Conservation (phyloP, 495 filamentous ascomycete species). For the Penicillium tannophilum region DNA sequence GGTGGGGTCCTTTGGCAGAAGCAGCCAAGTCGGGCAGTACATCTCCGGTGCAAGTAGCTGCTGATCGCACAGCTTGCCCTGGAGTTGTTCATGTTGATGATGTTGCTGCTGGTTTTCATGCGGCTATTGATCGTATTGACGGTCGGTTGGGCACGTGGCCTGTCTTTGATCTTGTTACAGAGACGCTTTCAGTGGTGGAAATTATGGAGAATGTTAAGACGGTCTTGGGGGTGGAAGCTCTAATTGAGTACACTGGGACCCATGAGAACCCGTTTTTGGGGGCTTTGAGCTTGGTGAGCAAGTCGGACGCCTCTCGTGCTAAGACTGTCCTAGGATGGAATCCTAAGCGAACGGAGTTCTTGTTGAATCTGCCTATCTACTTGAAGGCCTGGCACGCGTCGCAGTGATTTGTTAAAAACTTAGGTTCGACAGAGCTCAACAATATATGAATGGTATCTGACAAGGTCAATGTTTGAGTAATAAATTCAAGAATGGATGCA, state of each 20-base stretch:
- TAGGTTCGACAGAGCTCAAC: no score
- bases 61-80: conserved; percentile 19
- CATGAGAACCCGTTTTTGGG: conserved; percentile 14
- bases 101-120: conserved; percentile 34
- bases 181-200: conserved; percentile 17
- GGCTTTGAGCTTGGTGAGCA: conserved; percentile 17
- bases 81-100: conserved; percentile 44
- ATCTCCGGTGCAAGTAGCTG: conserved; percentile 21
- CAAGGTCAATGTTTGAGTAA: no score
- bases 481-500: neutral
- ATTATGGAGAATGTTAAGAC: conserved; percentile 15
- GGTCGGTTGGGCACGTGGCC: conserved; percentile 38
- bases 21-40: conserved; percentile 22
- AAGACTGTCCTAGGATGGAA: conserved; percentile 41
- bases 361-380: conserved; percentile 19
- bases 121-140: conserved; percentile 38
- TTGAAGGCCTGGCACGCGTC: conserved; percentile 11
- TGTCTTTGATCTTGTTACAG: conserved; percentile 45
- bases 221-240: conserved; percentile 6
- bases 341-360: conserved; percentile 26
- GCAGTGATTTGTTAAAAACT: neutral
- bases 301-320: conserved; percentile 31
- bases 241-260: conserved; percentile 17
- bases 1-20: conserved; percentile 26
- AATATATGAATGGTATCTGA: no score